phyloP scores from a whole-genome alignment of 1,139 yeast genomes.

The Saccharomyces uvarum region DNA sequence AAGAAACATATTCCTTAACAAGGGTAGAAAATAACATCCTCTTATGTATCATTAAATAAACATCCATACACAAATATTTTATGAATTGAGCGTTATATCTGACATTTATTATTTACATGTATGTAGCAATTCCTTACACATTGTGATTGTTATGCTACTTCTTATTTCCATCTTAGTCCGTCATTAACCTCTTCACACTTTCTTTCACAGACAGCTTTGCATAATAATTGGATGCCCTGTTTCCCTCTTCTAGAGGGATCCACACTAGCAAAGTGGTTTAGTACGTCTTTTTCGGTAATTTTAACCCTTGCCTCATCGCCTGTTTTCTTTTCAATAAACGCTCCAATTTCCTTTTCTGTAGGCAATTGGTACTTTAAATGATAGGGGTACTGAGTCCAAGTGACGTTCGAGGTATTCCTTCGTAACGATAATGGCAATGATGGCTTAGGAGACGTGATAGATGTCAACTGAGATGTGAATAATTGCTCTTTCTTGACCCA shows the following conservation, averaged over 20 bases:
- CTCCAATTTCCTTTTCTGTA: conserved; percentile 44
- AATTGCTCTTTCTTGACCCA: conserved; percentile 29
- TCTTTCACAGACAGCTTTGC: conserved; percentile 22
- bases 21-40: not conserved
- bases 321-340: conserved; percentile 38
- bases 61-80: not conserved
- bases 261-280: conserved; percentile 47
- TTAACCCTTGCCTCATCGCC: conserved; percentile 56
- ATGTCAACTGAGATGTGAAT: conserved; percentile 27
- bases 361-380: conserved; percentile 66
- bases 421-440: conserved; percentile 21
- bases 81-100: not conserved
- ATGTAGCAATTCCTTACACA: not conserved
- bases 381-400: conserved; percentile 47
- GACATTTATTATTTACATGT: not conserved
- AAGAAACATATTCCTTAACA: not conserved
- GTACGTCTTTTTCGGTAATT: conserved; percentile 59
- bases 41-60: not conserved
- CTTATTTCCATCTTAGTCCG: not conserved
- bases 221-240: conserved; percentile 47
- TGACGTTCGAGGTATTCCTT: conserved; percentile 18
- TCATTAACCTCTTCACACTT: conserved; percentile 10
- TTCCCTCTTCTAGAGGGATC: conserved; percentile 41
- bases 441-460: conserved; percentile 24
- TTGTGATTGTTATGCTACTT: not conserved